phyloP scores from a whole-genome alignment of 192 early-diverging fungal species.

The Physocladia obscura region DNA sequence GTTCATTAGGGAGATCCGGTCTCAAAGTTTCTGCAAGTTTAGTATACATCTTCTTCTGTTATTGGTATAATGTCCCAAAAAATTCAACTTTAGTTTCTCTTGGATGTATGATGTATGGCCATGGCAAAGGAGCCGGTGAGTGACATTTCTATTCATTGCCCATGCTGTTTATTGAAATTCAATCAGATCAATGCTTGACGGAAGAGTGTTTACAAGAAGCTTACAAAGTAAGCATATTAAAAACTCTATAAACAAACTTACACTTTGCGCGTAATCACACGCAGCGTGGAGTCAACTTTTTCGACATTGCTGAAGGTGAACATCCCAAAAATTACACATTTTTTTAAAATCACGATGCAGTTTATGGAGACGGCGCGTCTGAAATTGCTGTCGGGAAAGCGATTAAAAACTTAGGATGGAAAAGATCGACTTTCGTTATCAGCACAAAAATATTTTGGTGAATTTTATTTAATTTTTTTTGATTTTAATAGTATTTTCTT shows the following conservation, averaged over 20 bases:
- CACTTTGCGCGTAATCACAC: not conserved
- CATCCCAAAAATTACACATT: not conserved
- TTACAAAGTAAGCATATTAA: conserved; percentile 9
- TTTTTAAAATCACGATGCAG: conserved; percentile 44
- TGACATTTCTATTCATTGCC: too few species aligned
- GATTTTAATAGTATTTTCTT: not conserved
- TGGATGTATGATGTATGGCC: conserved; percentile 41
- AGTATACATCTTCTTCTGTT: not conserved
- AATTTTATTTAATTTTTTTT: not conserved
- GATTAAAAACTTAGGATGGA: conserved; percentile 71
- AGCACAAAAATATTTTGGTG: conserved; percentile 69
- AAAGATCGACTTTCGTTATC: conserved; percentile 73
- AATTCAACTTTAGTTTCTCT: conserved; percentile 1
- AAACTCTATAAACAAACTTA: not conserved
- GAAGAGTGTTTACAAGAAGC: conserved; percentile 17
- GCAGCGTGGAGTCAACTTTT: conserved; percentile 73
- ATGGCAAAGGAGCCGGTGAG: conserved; percentile 56
- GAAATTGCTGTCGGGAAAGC: conserved; percentile 78
- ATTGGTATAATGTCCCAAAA: not conserved
- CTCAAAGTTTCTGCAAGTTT: conserved; percentile 69
- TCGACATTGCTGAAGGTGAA: conserved; percentile 48
- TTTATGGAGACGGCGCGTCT: conserved; percentile 56
- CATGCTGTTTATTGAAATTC: not conserved
- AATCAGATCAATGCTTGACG: not conserved
- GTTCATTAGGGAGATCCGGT: conserved; percentile 73